A percentile compares a stretch with the other conserved stretches of the same genome.
Conservation (phyloP, 2,329 filamentous ascomycete genomes). For the Teratosphaeria gauchensis region DNA sequence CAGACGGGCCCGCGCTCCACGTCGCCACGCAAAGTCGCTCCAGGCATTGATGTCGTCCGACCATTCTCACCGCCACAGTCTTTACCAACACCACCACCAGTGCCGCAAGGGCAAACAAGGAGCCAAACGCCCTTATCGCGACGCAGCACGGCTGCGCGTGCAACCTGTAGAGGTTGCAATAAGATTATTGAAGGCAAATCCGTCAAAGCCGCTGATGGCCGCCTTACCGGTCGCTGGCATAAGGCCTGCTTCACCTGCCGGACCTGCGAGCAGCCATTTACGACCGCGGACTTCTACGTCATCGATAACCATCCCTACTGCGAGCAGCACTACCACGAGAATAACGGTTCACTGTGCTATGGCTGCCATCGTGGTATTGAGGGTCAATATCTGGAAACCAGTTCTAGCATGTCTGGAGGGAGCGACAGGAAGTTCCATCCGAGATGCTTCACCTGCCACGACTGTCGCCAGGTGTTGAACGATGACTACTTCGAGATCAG, state of each 20-base stretch:
- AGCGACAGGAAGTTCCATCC: conserved; percentile 71
- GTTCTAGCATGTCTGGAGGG: conserved; percentile 9
- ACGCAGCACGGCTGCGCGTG: conserved; percentile 45
- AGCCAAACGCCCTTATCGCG: conserved; percentile 14
- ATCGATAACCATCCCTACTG: conserved; percentile 81
- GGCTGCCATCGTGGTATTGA: conserved; percentile 80
- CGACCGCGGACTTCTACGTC: conserved; percentile 87
- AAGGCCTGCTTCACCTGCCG: conserved; percentile 89
- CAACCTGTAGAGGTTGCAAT: conserved; percentile 74
- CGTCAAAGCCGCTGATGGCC: conserved; percentile 84
- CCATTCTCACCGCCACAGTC: conserved; percentile 4
- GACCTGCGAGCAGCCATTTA: conserved; percentile 71
- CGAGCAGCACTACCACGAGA: conserved; percentile 80
- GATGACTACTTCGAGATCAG: conserved; percentile 89
- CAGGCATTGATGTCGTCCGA: neutral
- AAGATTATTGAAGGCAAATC: conserved; percentile 78
- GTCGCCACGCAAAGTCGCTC: neutral
- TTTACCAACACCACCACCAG: conserved; percentile 8
- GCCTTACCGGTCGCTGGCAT: conserved; percentile 87
- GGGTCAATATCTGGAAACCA: conserved; percentile 81
- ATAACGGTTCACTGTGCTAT: conserved; percentile 78
- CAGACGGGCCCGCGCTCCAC: neutral
- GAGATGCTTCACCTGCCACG: conserved; percentile 72
- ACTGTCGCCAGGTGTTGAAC: conserved; percentile 63
- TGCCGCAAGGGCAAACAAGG: conserved; percentile 6